Evolutionary conservation across 768 basidiomycete species (phyloP).

Genomic region (Amanita thiersii): DNA sequence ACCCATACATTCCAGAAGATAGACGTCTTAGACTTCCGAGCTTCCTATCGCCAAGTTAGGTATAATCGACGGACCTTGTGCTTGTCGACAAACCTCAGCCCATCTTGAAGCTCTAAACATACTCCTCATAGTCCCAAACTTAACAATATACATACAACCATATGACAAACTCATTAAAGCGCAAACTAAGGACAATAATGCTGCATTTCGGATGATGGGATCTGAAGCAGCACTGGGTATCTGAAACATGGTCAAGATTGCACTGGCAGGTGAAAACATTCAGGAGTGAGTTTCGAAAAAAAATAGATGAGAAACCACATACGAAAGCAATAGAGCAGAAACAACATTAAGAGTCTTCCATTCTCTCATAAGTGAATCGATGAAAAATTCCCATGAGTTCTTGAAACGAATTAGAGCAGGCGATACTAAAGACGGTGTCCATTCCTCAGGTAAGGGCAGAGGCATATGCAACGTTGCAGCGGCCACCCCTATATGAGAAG

Average conservation of each 20-base stretch:
- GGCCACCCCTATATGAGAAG: slow-evolving; percentile 17
- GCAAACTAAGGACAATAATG: slow-evolving; percentile 56
- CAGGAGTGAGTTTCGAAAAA: not conserved
- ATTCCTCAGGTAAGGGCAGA: slow-evolving; percentile 46
- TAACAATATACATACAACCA: slow-evolving; percentile 67
- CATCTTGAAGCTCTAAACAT: slow-evolving; percentile 66
- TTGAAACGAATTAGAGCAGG: slow-evolving; percentile 61
- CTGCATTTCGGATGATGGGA: slow-evolving; percentile 53
- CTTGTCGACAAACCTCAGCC: slow-evolving; percentile 43
- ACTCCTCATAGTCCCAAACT: slow-evolving; percentile 65
- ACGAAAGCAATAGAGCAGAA: slow-evolving; percentile 52
- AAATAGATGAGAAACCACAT: slow-evolving; percentile 10
- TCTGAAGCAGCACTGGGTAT: slow-evolving; percentile 42
- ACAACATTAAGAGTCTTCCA: slow-evolving; percentile 75
- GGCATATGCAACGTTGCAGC: slow-evolving; percentile 12
- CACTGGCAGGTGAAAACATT: slow-evolving; percentile 26
- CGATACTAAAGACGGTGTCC: slow-evolving; percentile 45
- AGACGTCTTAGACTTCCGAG: slow-evolving; percentile 29
- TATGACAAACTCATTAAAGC: slow-evolving; percentile 65
- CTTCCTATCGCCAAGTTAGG: slow-evolving; percentile 35
- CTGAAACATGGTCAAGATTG: slow-evolving; percentile 67
- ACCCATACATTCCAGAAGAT: slow-evolving; percentile 31
- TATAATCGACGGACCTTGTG: not conserved
- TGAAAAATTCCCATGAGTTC: slow-evolving; percentile 62
- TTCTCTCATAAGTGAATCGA: slow-evolving; percentile 59